phyloP scores from a whole-genome alignment of 768 basidiomycete genomes.

The Pleurotus eryngii region DNA sequence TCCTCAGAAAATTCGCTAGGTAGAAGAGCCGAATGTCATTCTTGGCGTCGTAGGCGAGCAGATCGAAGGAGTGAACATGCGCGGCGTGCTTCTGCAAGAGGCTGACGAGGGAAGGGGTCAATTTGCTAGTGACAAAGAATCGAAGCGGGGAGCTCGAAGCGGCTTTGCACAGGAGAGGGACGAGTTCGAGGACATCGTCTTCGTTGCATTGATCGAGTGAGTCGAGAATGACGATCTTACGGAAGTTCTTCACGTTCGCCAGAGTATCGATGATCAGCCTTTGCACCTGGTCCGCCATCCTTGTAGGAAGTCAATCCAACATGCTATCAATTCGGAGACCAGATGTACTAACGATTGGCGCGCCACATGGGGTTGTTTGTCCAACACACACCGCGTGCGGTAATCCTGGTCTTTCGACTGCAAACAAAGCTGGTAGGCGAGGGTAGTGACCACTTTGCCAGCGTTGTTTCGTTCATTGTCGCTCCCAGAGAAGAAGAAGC shows the following conservation, averaged over 20 bases:
- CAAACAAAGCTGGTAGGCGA: slow-evolving; percentile 28
- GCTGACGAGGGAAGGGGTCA: slow-evolving; percentile 19
- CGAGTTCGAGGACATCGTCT: slow-evolving; percentile 19
- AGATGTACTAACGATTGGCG: not conserved
- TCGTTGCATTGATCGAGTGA: slow-evolving; percentile 31
- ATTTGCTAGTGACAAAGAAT: slow-evolving; percentile 28
- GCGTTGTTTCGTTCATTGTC: slow-evolving; percentile 24
- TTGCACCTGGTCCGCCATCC: slow-evolving; percentile 23
- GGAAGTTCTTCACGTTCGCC: slow-evolving; percentile 2
- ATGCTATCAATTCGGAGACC: not conserved
- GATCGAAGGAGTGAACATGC: not conserved
- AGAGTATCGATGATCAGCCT: slow-evolving; percentile 29
- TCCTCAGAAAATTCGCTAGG: not conserved
- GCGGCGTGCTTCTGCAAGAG: slow-evolving; percentile 5
- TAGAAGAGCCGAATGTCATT: slow-evolving; percentile 8
- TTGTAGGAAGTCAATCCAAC: not conserved
- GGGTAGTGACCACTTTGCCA: slow-evolving; percentile 23
- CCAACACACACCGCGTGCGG: not conserved
- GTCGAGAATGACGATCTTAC: slow-evolving; percentile 30
- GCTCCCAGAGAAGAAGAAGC: slow-evolving; percentile 26
- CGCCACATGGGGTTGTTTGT: not conserved
- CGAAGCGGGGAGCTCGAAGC: slow-evolving; percentile 21
- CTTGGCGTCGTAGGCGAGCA: slow-evolving; percentile 1
- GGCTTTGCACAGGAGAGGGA: slow-evolving; percentile 23
- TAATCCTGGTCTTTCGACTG: slow-evolving; percentile 7